phyloP scores from a whole-genome alignment of 2,329 filamentous ascomycete species.

The Furcasterigmium furcatum region DNA sequence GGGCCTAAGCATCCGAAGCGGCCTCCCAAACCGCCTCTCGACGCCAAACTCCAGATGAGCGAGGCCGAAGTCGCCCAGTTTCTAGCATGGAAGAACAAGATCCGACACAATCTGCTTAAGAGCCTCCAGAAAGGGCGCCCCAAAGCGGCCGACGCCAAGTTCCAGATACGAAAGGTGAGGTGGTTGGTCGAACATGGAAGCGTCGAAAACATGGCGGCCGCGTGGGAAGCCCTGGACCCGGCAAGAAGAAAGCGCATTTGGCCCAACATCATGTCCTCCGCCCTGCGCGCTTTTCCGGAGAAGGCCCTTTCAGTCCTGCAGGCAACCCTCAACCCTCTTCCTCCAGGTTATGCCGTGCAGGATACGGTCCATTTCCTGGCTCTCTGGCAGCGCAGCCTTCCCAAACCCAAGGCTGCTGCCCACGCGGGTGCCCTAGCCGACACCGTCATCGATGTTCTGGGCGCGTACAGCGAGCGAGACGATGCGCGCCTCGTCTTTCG shows the following conservation, averaged over 20 bases:
- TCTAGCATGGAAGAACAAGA: conserved; percentile 10
- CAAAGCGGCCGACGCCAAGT: conserved; percentile 21
- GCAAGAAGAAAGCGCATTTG: conserved; percentile 21
- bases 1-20: neutral
- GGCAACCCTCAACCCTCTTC: conserved; percentile 30
- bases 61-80: conserved; percentile 6
- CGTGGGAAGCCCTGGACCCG: conserved; percentile 25
- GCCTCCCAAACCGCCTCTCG: neutral
- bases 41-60: neutral
- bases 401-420: neutral
- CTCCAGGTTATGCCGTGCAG: conserved; percentile 32
- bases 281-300: conserved; percentile 25
- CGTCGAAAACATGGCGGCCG: conserved; percentile 23
- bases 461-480: conserved; percentile 9
- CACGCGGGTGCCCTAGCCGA: conserved; percentile 17
- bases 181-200: conserved; percentile 25
- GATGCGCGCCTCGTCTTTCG: conserved; percentile 25
- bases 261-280: conserved; percentile 30
- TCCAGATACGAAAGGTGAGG: conserved; percentile 2
- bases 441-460: conserved; percentile 7
- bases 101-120: neutral
- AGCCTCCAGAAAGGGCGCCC: conserved; percentile 7
- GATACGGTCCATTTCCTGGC: conserved; percentile 30
- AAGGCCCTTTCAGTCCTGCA: conserved; percentile 27
- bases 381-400: conserved; percentile 8